Base-by-base conservation (phyloP, 108 stramenopile species). In the Bacterosira constricta region DNA sequence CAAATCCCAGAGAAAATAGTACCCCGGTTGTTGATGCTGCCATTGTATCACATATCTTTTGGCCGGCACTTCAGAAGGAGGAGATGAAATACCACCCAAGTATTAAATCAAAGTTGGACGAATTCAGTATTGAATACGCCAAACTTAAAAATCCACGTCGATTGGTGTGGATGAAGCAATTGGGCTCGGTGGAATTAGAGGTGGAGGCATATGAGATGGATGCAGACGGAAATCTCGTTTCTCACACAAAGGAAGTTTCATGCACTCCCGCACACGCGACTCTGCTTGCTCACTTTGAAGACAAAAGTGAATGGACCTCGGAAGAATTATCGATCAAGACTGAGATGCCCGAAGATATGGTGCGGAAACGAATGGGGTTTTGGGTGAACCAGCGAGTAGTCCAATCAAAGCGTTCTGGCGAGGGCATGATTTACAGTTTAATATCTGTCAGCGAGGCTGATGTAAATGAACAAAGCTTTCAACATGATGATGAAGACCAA, bases 31-130 rank as follows among this genome's bases (percentile, higher is more conserved):
- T 97, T 12, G 94, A 97, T 60, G 90, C 88, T 18, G 86, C 90
- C 9, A 93, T 98, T 31, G 79, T 98, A 9, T 96, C 95, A 4
- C 94, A 98, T 47, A 95, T 96, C 50, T 99, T 97, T 79, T 99
- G 98, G 98, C 98, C 98, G 29, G 63, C 92, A n/a, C 72, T 98
- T 34, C 88, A 90, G 39, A 83, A 89, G 11, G 86, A 90, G 27
- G 76, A 79, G 21, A 49, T 97, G 71, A 90, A 87, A 56, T 85
- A 94, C 35, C 97, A 98, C 75, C 94, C 94, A 12, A 56, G 73
- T 8, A 76, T 96, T 20, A 80, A 89, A 54, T 77, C 75, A 11
- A 73, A 78, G 23, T 59, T 97, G 42, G 90, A 90, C 51, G 69
- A 74, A 29, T 97, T 89, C 74, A 73, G 80, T 39, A 61, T 50